These are phyloP conservation scores for Botrytis aclada DNA, from an alignment of 2,329 filamentous ascomycete genomes.

Conservation along the genomic window DNA sequence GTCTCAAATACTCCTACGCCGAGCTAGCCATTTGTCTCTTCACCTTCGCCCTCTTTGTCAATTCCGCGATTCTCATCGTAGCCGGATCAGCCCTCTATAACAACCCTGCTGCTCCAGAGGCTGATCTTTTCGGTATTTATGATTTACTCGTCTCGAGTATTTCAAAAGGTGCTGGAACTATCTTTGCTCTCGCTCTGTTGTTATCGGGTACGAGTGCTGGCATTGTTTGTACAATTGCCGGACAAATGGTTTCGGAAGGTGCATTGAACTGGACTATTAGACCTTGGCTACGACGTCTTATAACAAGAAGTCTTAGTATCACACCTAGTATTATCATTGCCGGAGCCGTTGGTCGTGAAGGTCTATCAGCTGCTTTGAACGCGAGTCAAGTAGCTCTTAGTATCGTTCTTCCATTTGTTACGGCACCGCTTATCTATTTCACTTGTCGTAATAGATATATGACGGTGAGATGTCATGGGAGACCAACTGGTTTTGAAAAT, in stretches of 20 bases:
- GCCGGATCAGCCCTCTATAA: conserved; percentile 73
- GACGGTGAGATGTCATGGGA: conserved; percentile 45
- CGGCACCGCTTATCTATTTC: conserved; percentile 79
- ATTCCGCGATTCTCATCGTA: conserved; percentile 77
- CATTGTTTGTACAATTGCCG: conserved; percentile 84
- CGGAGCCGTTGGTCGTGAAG: conserved; percentile 68
- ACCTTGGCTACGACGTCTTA: conserved; percentile 75
- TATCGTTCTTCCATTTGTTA: conserved; percentile 78
- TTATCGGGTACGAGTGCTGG: conserved; percentile 79
- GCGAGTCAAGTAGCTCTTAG: conserved; percentile 76
- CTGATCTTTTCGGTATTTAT: conserved; percentile 83
- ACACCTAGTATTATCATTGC: conserved; percentile 81
- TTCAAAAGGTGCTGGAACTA: conserved; percentile 70
- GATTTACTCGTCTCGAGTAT: conserved; percentile 64
- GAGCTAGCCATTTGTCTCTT: conserved; percentile 72
- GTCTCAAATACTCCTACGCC: conserved; percentile 68
- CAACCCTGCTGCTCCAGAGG: conserved; percentile 54
- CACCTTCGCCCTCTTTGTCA: conserved; percentile 81
- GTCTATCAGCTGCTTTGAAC: conserved; percentile 68
- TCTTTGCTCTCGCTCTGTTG: conserved; percentile 80
- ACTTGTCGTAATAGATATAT: conserved; percentile 78
- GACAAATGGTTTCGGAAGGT: conserved; percentile 85
- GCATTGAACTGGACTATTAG: conserved; percentile 70
- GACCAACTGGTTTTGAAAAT: neutral
- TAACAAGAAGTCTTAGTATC: conserved; percentile 78